Evolutionary conservation across 768 basidiomycete genomes (phyloP).

Genomic region (Lentinula sp.): DNA sequence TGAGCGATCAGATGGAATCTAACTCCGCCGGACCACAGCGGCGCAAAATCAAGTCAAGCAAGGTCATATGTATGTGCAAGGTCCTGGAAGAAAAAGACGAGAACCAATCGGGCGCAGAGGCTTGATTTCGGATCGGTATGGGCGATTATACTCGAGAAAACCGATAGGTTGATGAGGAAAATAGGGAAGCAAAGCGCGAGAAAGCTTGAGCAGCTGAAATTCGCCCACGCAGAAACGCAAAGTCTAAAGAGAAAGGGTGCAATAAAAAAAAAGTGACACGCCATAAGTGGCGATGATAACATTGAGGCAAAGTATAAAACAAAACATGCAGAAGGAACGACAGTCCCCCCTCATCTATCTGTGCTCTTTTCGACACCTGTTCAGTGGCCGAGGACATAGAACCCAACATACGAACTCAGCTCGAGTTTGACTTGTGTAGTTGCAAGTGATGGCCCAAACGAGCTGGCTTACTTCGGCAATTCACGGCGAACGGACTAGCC

Average conservation of each 20-base stretch:
- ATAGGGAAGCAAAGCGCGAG: slow-evolving; percentile 24
- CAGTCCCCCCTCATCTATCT: background rate
- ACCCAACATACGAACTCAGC: background rate
- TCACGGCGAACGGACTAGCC: slow-evolving; percentile 39
- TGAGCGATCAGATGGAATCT: slow-evolving; percentile 27
- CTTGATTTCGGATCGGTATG: slow-evolving; percentile 39
- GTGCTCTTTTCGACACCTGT: background rate
- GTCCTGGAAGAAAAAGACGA: background rate
- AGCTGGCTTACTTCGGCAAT: slow-evolving; percentile 36
- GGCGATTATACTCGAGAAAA: slow-evolving; percentile 29
- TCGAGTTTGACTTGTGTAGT: background rate
- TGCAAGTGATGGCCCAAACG: slow-evolving; percentile 29
- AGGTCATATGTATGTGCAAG: background rate
- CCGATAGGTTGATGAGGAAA: slow-evolving; percentile 32
- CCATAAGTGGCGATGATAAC: background rate
- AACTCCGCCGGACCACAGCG: slow-evolving; percentile 30
- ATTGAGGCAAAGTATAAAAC: background rate
- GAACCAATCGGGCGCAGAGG: slow-evolving; percentile 17
- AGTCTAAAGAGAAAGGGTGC: slow-evolving; percentile 4
- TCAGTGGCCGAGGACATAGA: background rate
- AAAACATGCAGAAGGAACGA: background rate
- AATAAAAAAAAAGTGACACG: background rate
- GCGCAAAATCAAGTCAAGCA: background rate
- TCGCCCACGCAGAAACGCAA: background rate
- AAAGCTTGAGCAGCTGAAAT: slow-evolving; percentile 3